Base-by-base conservation (phyloP, 139 green algal species). In the Mesostigma viride region DNA sequence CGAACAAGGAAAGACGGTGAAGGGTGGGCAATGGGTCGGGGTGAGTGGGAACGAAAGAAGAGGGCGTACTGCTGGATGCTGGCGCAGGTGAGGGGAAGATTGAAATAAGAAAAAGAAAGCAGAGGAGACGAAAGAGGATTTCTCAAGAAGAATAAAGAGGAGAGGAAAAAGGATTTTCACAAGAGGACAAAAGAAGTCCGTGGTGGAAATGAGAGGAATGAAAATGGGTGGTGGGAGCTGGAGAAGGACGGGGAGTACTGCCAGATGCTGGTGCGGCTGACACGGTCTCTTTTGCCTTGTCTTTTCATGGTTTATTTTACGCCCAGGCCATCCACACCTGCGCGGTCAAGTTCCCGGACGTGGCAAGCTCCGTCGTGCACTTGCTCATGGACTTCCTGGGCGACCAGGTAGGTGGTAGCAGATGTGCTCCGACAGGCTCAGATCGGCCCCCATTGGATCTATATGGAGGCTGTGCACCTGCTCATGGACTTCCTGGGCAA, bases 401-500 rank as follows among this genome's bases (percentile, higher is more conserved):
- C 3, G 89, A 95, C 65, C 35, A 62, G 67, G 67, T 73, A 27
- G 24, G 32, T 20, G 6, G 1, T 2, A 33, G 22, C 53, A 17
- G 53, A 22, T 17, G 26, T 28, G 53, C 2, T n/a, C n/a, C n/a
- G n/a, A 24, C 35, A 36, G 63, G n/a, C n/a, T n/a, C n/a, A n/a
- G n/a, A n/a, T n/a, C n/a, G n/a, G n/a, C n/a, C n/a, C n/a, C n/a
- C n/a, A n/a, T n/a, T n/a, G n/a, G n/a, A n/a, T n/a, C n/a, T n/a
- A n/a, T n/a, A n/a, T n/a, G n/a, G n/a, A n/a, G n/a, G n/a, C n/a
- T n/a, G n/a, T n/a, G n/a, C 86, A 95, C 78, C 74, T 98, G 58
- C 81, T 99, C 8, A 96, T 96, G 90, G 92, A 98, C 75, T 99
- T 98, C 81, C 76, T 99, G 62, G 87, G 86, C n/a, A n/a, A n/a